phyloP scores from a whole-genome alignment of 2,329 filamentous ascomycete species.

The Penicillium vulpinum region DNA sequence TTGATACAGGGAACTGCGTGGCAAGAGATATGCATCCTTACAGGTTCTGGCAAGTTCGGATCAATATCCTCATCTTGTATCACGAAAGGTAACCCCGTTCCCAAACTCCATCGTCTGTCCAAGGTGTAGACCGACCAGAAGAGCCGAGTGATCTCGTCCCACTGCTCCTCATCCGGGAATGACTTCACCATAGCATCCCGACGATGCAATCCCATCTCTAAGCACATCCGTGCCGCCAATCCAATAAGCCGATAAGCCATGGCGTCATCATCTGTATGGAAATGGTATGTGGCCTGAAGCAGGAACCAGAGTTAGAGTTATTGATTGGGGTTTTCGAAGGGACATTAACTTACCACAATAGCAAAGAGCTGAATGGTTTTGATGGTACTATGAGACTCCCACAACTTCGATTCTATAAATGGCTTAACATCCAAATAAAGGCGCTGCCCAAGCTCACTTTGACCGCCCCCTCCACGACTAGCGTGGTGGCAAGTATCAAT shows the following conservation, averaged over 20 bases:
- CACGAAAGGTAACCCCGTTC: constrained; percentile 83
- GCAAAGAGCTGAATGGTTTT: constrained; percentile 61
- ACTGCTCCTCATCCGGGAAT: constrained; percentile 68
- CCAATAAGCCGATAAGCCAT: constrained; percentile 87
- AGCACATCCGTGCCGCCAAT: constrained; percentile 73
- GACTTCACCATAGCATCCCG: constrained; percentile 68
- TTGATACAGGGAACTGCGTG: not conserved
- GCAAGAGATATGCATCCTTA: constrained; percentile 42
- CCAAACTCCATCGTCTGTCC: constrained; percentile 84
- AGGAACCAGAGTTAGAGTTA: not conserved
- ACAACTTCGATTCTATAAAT: constrained; percentile 64
- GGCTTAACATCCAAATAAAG: constrained; percentile 76
- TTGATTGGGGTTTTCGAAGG: not conserved
- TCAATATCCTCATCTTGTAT: constrained; percentile 86
- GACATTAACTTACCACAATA: constrained; percentile 40
- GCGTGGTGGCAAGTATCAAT: constrained; percentile 74
- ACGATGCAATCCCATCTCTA: constrained; percentile 81
- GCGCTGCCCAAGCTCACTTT: constrained; percentile 70
- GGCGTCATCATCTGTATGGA: constrained; percentile 80
- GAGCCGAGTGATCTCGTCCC: constrained; percentile 66
- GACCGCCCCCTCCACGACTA: constrained; percentile 76
- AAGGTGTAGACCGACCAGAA: constrained; percentile 88
- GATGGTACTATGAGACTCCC: constrained; percentile 57
- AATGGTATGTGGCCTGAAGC: constrained; percentile 70
- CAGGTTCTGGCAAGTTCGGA: constrained; percentile 73